Evolutionary conservation across 495 filamentous ascomycete genomes (phyloP).

Genomic region (Hyaloscypha bicolor): DNA sequence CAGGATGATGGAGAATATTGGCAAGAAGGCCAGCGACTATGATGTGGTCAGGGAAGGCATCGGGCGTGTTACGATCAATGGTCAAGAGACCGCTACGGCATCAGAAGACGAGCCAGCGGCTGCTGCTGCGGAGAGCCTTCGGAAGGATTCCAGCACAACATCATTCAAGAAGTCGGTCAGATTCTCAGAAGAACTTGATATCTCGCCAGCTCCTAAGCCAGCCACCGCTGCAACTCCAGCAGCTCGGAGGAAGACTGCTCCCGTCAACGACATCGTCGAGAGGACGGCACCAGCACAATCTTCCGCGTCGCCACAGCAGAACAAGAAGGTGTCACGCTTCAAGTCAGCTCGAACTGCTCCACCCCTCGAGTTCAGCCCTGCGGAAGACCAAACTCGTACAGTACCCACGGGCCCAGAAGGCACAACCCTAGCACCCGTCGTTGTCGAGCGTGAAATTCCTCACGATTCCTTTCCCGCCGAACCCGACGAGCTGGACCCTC

Average conservation of each 20-base stretch:
- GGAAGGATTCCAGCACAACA: neutral
- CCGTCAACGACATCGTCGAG: constrained; percentile 54
- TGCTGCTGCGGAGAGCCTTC: neutral
- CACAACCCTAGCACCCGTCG: constrained; percentile 54
- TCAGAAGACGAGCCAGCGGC: constrained; percentile 1
- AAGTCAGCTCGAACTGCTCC: constrained; percentile 37
- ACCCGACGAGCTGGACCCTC: constrained; percentile 74
- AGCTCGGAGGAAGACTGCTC: constrained; percentile 34
- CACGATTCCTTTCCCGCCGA: constrained; percentile 44
- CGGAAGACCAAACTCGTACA: constrained; percentile 24
- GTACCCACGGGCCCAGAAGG: constrained; percentile 57
- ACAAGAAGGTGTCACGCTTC: constrained; percentile 51
- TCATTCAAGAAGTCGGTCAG: constrained; percentile 69
- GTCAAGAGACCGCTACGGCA: constrained; percentile 7
- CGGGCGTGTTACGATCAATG: constrained; percentile 41
- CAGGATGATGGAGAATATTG: constrained; percentile 55
- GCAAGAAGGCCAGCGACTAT: constrained; percentile 41
- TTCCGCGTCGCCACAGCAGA: constrained; percentile 24
- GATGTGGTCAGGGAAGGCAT: constrained; percentile 39
- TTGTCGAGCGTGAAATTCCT: constrained; percentile 62
- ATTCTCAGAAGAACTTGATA: constrained; percentile 77
- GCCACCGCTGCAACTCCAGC: neutral
- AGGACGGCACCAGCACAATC: constrained; percentile 31
- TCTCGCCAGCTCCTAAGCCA: constrained; percentile 50
- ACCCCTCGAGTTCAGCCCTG: constrained; percentile 43